Conservation (phyloP, 306 rosid species). For the Vachellia pachyceras region DNA sequence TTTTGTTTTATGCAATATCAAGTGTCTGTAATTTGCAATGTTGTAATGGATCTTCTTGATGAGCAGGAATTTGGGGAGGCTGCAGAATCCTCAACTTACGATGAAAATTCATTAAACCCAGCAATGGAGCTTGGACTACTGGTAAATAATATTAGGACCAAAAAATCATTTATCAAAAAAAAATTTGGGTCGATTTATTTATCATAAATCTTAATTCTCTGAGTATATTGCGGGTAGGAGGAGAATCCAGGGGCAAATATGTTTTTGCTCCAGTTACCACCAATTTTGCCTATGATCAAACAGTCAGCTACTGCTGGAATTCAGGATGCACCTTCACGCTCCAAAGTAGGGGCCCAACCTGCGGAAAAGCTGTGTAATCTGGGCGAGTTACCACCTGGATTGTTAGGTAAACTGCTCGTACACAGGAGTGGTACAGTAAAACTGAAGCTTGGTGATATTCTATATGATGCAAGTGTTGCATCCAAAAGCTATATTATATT, state of each 20-base stretch:
- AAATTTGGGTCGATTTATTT: slow-evolving; percentile 7
- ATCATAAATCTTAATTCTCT: slow-evolving; percentile 23
- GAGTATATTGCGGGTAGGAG: slow-evolving; percentile 61
- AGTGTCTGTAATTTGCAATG: slow-evolving; percentile 29
- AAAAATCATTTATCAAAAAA: not conserved
- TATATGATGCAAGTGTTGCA: slow-evolving; percentile 73
- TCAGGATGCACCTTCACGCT: slow-evolving; percentile 38
- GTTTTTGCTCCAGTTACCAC: slow-evolving; percentile 68
- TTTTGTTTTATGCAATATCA: slow-evolving; percentile 15
- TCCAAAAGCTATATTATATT: slow-evolving; percentile 27
- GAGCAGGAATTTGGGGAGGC: slow-evolving; percentile 75
- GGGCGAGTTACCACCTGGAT: slow-evolving; percentile 68
- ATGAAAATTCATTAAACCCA: slow-evolving; percentile 56
- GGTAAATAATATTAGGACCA: slow-evolving; percentile 48
- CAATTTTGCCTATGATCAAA: slow-evolving; percentile 54
- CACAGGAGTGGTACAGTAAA: slow-evolving; percentile 81
- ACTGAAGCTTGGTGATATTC: slow-evolving; percentile 75
- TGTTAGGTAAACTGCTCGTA: slow-evolving; percentile 84
- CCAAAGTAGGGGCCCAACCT: slow-evolving; percentile 32
- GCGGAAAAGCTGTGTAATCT: slow-evolving; percentile 45
- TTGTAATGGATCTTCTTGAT: slow-evolving; percentile 61
- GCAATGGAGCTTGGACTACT: slow-evolving; percentile 72
- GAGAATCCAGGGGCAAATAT: slow-evolving; percentile 66
- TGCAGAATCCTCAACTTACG: slow-evolving; percentile 49
- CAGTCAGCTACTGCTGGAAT: slow-evolving; percentile 39